Evolutionary conservation across 2,329 filamentous ascomycete species (phyloP).

Genomic region (Alternaria sp.): DNA sequence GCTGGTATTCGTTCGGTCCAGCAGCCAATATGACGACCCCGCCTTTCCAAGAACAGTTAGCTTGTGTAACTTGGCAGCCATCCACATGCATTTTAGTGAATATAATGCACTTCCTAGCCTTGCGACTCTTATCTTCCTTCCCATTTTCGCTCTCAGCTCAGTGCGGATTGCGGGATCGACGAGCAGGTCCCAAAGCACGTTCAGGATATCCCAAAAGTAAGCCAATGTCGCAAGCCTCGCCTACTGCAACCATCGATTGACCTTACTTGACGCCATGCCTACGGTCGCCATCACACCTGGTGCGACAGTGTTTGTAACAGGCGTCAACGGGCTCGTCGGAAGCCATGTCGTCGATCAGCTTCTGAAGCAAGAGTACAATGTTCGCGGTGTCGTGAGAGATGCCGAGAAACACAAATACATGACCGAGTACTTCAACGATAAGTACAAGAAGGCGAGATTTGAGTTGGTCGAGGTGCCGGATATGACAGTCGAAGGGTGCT

Average conservation of each 20-base stretch:
- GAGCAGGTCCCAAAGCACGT: not conserved
- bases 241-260: slow-evolving; percentile 1
- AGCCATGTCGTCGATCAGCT: slow-evolving; percentile 42
- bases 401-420: slow-evolving; percentile 39
- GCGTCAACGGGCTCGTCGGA: slow-evolving; percentile 45
- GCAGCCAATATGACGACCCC: slow-evolving; percentile 1
- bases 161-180: not conserved
- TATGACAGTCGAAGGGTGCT: slow-evolving; percentile 33
- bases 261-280: slow-evolving; percentile 14
- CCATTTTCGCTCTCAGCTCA: not conserved
- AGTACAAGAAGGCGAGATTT: slow-evolving; percentile 30
- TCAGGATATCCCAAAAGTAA: not conserved
- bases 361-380: slow-evolving; percentile 40
- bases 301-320: slow-evolving; percentile 43
- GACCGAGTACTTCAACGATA: slow-evolving; percentile 33
- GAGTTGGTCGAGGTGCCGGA: slow-evolving; percentile 41
- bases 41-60: slow-evolving; percentile 13
- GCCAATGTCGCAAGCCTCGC: slow-evolving; percentile 14
- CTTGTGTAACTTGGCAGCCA: not conserved
- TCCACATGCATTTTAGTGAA: not conserved
- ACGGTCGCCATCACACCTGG: slow-evolving; percentile 28
- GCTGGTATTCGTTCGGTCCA: not conserved
- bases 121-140: not conserved
- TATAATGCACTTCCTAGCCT: not conserved
- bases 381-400: slow-evolving; percentile 45